These are phyloP conservation scores for Trichoderma guizhouense DNA, from an alignment of 2,329 filamentous ascomycete species.

Conservation along the genomic window DNA sequence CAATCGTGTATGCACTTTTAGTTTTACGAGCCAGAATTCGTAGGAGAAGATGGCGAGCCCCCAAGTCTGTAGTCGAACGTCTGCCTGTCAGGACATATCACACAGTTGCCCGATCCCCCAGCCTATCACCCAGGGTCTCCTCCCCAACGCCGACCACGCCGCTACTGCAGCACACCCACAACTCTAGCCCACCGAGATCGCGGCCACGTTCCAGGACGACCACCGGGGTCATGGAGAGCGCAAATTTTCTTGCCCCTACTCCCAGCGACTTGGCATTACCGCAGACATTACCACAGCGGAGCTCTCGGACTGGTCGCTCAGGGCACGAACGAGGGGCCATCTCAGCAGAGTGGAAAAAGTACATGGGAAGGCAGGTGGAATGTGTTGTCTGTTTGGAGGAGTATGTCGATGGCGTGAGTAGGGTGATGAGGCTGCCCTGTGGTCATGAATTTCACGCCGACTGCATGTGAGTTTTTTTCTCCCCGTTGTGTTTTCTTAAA, in stretches of 20 bases:
- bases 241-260: constrained; percentile 43
- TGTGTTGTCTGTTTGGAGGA: constrained; percentile 97
- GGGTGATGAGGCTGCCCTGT: constrained; percentile 95
- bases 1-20: constrained; percentile 85
- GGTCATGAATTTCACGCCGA: constrained; percentile 97
- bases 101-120: constrained; percentile 65
- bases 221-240: constrained; percentile 55
- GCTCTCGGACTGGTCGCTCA: constrained; percentile 26
- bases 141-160: constrained; percentile 77
- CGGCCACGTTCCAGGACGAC: constrained; percentile 64
- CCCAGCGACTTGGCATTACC: constrained; percentile 41
- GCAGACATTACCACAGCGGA: constrained; percentile 22
- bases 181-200: constrained; percentile 46
- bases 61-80: constrained; percentile 90
- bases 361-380: constrained; percentile 70
- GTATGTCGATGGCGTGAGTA: constrained; percentile 89
- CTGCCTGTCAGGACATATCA: constrained; percentile 96
- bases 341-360: constrained; percentile 59
- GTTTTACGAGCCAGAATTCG: constrained; percentile 85
- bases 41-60: constrained; percentile 89
- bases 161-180: constrained; percentile 61
- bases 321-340: constrained; percentile 50
- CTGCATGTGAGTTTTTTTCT: constrained; percentile 82
- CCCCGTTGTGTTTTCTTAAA: constrained; percentile 17
- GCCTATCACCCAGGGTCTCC: constrained; percentile 53